phyloP scores from a whole-genome alignment of 2,329 filamentous ascomycete genomes.

The Chaetomium olivaceum region DNA sequence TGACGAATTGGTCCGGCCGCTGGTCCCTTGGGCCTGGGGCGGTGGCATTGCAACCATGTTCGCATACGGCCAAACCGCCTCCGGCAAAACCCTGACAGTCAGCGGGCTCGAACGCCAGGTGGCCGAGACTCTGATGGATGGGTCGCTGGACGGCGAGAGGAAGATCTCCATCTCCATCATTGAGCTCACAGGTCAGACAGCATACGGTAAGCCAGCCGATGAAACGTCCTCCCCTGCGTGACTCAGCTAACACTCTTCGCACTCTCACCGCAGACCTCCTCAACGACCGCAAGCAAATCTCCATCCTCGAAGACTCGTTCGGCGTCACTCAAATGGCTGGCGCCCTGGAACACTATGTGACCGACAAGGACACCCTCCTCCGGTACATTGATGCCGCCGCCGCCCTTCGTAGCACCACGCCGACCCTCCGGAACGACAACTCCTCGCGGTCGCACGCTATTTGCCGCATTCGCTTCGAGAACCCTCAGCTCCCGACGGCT shows the following conservation, averaged over 20 bases:
- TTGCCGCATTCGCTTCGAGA: slow-evolving; percentile 48
- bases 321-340: slow-evolving; percentile 48
- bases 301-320: slow-evolving; percentile 49
- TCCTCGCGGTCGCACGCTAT: slow-evolving; percentile 53
- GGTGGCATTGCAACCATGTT: slow-evolving; percentile 53
- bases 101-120: slow-evolving; percentile 45
- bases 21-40: slow-evolving; percentile 48
- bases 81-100: slow-evolving; percentile 51
- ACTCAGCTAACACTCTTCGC: not conserved
- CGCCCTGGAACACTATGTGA: slow-evolving; percentile 42
- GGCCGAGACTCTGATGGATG: slow-evolving; percentile 36
- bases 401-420: slow-evolving; percentile 44
- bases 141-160: slow-evolving; percentile 29
- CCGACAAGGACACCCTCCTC: slow-evolving; percentile 36
- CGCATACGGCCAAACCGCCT: slow-evolving; percentile 52
- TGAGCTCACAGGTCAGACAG: slow-evolving; percentile 30
- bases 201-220: slow-evolving; percentile 29
- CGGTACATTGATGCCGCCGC: slow-evolving; percentile 42
- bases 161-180: slow-evolving; percentile 30
- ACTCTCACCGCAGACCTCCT: slow-evolving; percentile 40
- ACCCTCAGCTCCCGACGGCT: slow-evolving; percentile 32
- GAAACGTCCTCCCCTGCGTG: not conserved
- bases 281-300: slow-evolving; percentile 44
- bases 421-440: slow-evolving; percentile 48
- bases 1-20: slow-evolving; percentile 41